Base-by-base conservation (phyloP, 2,329 filamentous ascomycete genomes). In the Dothideomycetes sp. region DNA sequence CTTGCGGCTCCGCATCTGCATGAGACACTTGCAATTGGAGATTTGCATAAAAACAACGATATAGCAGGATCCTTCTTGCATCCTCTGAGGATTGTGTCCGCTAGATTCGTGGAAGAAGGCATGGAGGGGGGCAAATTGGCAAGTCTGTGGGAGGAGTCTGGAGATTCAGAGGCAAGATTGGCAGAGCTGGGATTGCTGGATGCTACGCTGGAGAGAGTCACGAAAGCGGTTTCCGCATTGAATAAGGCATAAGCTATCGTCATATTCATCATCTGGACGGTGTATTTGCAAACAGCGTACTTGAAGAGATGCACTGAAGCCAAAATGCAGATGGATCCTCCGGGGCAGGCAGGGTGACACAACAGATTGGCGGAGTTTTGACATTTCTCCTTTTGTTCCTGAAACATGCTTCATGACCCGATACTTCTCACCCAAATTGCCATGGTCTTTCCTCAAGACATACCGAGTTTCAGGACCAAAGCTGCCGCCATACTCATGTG, bases 1-100 rank as follows among this genome's bases (percentile, higher is more conserved):
- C 56, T 75, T 2, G 64, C 63, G 2, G 72, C 72, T 1, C 51
- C 60, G 10, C 58, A 63, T 12, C 55, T 77, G 1, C 66, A 69
- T 22, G 51, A 62, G 15, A 52, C 52, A 2, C 56, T 78, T 1
- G 64, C 67, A 24, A 61, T 77, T 2, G 52, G 51, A 4, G 56
- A 61, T n/a, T 38, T 70, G 31, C 62, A 66, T 46, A 54, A 48
- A 10, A 55, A 56, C 19, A 56, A 54, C 15, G 56, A 62, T 30
- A 51, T 68, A n/a, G 56, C 60, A 4, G 56, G 57, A 2, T 58
- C 56, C n/a, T 70, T 64, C 40, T 40, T 69, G 15, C 53, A 53
- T 19, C 64, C 66, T n/a, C 43, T 70, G 42, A 57, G 62, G 36
- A 53, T 61, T 18, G 60, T 55, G 0, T 52, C 53, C 5, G 43